Conservation (phyloP, 2,329 filamentous ascomycete species). For the Orbilia ellipsospora region DNA sequence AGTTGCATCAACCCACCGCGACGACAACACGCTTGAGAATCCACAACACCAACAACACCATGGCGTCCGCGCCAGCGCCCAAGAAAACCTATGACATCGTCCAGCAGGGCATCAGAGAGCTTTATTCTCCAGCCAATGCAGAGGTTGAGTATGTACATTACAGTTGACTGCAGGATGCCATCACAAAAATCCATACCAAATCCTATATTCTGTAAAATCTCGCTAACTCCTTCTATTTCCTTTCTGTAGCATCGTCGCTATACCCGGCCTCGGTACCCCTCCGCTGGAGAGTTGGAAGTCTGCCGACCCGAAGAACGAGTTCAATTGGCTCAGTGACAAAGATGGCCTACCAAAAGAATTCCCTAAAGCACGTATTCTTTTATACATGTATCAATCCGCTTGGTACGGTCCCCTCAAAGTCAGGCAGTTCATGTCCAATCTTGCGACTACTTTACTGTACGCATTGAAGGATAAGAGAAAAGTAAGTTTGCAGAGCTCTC, state of each 20-base stretch:
- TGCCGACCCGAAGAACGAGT: slow-evolving; percentile 60
- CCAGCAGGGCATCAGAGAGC: slow-evolving; percentile 63
- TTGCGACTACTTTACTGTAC: slow-evolving; percentile 62
- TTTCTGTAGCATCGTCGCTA: slow-evolving; percentile 62
- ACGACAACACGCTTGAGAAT: neutral
- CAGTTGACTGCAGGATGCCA: no score
- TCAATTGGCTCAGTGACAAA: slow-evolving; percentile 63
- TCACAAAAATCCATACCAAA: neutral
- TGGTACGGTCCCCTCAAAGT: slow-evolving; percentile 64
- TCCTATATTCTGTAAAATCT: neutral
- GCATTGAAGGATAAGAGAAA: slow-evolving; percentile 62
- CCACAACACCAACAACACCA: neutral
- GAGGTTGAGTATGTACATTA: slow-evolving; percentile 62
- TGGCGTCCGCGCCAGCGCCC: slow-evolving; percentile 22
- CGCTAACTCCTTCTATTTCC: neutral
- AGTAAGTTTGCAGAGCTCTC: slow-evolving; percentile 42
- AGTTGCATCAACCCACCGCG: neutral
- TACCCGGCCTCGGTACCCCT: slow-evolving; percentile 63
- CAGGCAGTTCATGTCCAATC: slow-evolving; percentile 63
- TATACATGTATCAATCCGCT: slow-evolving; percentile 64
- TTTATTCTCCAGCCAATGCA: slow-evolving; percentile 61
- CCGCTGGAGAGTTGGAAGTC: slow-evolving; percentile 64
- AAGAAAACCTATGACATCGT: slow-evolving; percentile 60
- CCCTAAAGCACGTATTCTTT: slow-evolving; percentile 62
- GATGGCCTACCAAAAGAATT: slow-evolving; percentile 63